These are phyloP conservation scores for Penicillium argentinense DNA, from an alignment of 495 filamentous ascomycete species.

Conservation along the genomic window DNA sequence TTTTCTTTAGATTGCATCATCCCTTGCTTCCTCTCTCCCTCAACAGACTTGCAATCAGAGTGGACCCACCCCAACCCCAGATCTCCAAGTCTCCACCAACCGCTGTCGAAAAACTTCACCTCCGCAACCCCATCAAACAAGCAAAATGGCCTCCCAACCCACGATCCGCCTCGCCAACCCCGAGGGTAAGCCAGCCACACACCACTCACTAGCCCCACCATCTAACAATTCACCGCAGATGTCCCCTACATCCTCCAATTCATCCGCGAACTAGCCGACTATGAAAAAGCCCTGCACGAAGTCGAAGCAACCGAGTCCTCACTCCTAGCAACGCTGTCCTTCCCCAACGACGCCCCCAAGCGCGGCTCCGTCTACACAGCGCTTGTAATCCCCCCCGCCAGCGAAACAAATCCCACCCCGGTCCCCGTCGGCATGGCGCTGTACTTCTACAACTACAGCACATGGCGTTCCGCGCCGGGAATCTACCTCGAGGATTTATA, in stretches of 20 bases:
- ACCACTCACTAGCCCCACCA: neutral
- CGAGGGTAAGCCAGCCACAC: slow-evolving; percentile 32
- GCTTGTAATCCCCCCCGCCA: slow-evolving; percentile 36
- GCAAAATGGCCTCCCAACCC: slow-evolving; percentile 36
- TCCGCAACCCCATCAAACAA: no score
- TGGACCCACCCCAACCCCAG: no score
- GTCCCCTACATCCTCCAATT: slow-evolving; percentile 76
- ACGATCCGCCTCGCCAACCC: slow-evolving; percentile 50
- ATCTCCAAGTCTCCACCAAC: no score
- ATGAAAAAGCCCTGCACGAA: slow-evolving; percentile 68
- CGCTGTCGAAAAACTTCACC: no score
- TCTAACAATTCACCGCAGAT: slow-evolving; percentile 53
- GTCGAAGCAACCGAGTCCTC: slow-evolving; percentile 77
- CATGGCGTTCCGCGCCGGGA: slow-evolving; percentile 82
- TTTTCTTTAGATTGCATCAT: no score
- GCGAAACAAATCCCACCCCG: slow-evolving; percentile 25
- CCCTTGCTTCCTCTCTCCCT: no score
- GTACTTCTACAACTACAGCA: slow-evolving; percentile 75
- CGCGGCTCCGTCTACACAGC: slow-evolving; percentile 46
- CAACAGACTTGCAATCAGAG: no score
- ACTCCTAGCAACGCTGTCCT: slow-evolving; percentile 77
- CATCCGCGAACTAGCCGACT: slow-evolving; percentile 85
- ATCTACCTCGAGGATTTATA: slow-evolving; percentile 96
- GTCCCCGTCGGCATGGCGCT: slow-evolving; percentile 59
- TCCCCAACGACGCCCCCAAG: slow-evolving; percentile 49